Evolutionary conservation across 768 basidiomycete genomes (phyloP), one percentile per base, ranked within the genome.

Genomic region (Chlorophyllum brunneum): DNA sequence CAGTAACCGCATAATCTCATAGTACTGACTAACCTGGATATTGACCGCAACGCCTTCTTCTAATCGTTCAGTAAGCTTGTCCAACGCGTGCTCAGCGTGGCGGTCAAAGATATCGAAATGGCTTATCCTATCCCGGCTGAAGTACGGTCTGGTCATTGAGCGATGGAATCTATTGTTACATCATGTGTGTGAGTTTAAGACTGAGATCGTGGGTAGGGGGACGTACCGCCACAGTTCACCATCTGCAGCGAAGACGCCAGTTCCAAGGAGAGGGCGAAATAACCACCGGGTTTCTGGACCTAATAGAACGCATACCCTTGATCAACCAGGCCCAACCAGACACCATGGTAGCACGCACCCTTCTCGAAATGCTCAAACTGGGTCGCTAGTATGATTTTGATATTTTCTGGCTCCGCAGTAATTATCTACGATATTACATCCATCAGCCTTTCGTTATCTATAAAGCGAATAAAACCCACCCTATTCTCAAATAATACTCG

Each of bases 121-220:
- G 45, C 74, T 77, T 38, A 84, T 76, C 51, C 74, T 68, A 18
- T 85, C 83, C 30, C 72, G 74, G 55, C 63, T 76, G 68, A 87
- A 86, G 69, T 86, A 87, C 0, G 85, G 85, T 1, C 86, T 79
- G 0, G 83, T 80, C 72, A 86, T 82, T 2, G 75, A 63, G 7
- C 85, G 79, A 59, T 86, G 83, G 56, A 82, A 75, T 58, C 82
- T 82, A 23, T 16, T n/a, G n/a, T n/a, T 33, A 27, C 13, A 4
- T 7, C 13, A 29, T 8, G 22, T n/a, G 9, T 38, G 2, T n/a
- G 8, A 30, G n/a, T 41, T 34, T 29, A 46, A 10, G 3, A 39
- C 1, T 22, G 2, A 8, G 29, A 45, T 48, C 3, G 9, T 5
- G 37, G 22, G 22, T 22, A n/a, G 20, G 31, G 26, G 9, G 13